Base-by-base conservation (phyloP, 176 grass and related monocot genomes). In the Carex pumila region DNA sequence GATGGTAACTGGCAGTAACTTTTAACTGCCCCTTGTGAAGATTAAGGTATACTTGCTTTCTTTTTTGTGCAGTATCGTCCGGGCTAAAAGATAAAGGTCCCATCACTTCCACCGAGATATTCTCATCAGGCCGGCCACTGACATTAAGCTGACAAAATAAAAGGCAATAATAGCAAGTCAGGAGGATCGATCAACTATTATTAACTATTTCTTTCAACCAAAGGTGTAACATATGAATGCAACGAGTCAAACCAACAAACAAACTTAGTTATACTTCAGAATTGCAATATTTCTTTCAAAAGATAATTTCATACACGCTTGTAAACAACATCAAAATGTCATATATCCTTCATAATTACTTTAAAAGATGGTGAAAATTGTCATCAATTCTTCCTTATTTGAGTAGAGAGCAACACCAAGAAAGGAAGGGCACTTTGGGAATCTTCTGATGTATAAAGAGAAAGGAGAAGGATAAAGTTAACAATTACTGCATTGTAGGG, bases 21-120 rank as follows among this genome's bases (percentile, higher is more conserved):
- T 89, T 90, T 85, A 98, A 87, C 84, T 98, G 96, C 61, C 96
- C 96, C 80, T 98, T 98, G 78, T 98, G 96, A 78, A 98, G 96
- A 88, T 87, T 93, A 88, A 98, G 25, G 59, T 89, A 98, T 61
- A 98, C 41, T 72, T 86, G 63, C 77, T 86, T 93, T 90, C 63
- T 88, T 79, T 89, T 89, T 83, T 88, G 86, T 88, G 80, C 84
- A 73, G 74, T 71, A 52, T 93, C 86, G 10, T 95, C 89, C 81
- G 65, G 83, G 84, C 85, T 87, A 56, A 90, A 91, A 86, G 86
- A 90, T 53, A 98, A 88, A 66, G 96, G 93, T 63, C 88, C 91
- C 29, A 90, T 89, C 55, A 93, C 88, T 93, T 98, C 91, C 65
- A 93, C 82, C n/a, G 86, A 91, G 79, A 98, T 89, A 83, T 82